Conservation (phyloP, 1,284 basidiomycete species). For the Boletus semigastroideus region DNA sequence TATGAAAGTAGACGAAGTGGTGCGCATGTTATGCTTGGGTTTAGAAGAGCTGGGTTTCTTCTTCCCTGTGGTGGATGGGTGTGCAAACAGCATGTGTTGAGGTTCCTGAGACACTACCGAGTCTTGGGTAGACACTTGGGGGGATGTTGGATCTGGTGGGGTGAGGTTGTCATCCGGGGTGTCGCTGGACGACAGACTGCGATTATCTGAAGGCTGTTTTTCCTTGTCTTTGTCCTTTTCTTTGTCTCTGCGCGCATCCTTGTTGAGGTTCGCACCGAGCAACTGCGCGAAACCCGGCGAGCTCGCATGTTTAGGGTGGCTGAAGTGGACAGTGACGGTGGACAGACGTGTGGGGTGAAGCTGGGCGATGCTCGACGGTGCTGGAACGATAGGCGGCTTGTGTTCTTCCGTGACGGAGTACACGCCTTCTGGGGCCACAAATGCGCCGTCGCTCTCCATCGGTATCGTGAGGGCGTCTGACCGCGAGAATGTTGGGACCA, state of each 20-base stretch:
- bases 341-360: constrained; percentile 65
- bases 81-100: constrained; percentile 50
- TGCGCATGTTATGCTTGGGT: constrained; percentile 86
- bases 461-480: constrained; percentile 7
- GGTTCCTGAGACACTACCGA: constrained; percentile 36
- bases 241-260: constrained; percentile 42
- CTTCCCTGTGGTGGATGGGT: constrained; percentile 47
- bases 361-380: constrained; percentile 46
- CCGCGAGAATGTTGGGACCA: constrained; percentile 18
- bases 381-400: constrained; percentile 56
- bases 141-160: constrained; percentile 39
- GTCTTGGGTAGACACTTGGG: constrained; percentile 30
- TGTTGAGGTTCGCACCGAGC: constrained; percentile 50
- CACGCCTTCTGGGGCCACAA: constrained; percentile 84
- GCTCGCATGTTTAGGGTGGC: constrained; percentile 50
- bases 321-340: constrained; percentile 62
- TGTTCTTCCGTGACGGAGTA: constrained; percentile 85
- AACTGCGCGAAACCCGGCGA: constrained; percentile 64
- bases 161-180: constrained; percentile 58
- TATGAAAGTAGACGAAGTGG: constrained; percentile 88
- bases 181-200: constrained; percentile 75
- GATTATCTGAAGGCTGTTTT: constrained; percentile 47
- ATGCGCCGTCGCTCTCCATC: constrained; percentile 80
- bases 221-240: constrained; percentile 65
- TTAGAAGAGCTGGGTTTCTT: constrained; percentile 61